Percentiles rank a stretch among this genome's conserved stretches.
Evolutionary conservation across 2,329 filamentous ascomycete genomes (phyloP).

Genomic region (Paracoccidioides brasiliensis): DNA sequence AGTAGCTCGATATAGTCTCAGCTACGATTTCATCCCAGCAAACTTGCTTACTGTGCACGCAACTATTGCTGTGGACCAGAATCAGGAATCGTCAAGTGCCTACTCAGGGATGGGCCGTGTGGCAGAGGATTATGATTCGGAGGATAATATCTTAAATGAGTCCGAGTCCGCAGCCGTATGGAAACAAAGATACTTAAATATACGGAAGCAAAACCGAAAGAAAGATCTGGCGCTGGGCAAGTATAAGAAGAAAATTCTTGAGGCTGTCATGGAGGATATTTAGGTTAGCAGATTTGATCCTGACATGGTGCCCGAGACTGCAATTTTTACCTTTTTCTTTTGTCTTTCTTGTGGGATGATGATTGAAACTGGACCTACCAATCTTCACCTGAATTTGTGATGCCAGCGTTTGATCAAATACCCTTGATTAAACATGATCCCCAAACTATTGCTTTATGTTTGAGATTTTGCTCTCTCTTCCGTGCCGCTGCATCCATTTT

Average conservation of each 20-base stretch:
- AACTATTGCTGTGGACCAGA: background rate
- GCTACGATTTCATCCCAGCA: constrained; percentile 3
- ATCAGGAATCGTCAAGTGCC: background rate
- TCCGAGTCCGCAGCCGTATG: constrained; percentile 21
- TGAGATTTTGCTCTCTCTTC: background rate
- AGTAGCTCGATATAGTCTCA: background rate
- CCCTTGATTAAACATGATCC: background rate
- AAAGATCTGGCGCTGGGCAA: constrained; percentile 26
- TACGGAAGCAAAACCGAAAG: constrained; percentile 27
- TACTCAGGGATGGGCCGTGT: background rate
- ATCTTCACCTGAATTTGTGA: background rate
- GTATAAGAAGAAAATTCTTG: constrained; percentile 31
- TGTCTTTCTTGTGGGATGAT: background rate
- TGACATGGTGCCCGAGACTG: background rate
- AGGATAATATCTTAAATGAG: constrained; percentile 20
- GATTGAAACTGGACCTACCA: background rate
- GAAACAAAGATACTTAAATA: constrained; percentile 28
- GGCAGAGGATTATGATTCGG: constrained; percentile 15
- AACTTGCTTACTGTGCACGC: constrained; percentile 1
- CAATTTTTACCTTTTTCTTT: background rate
- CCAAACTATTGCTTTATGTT: background rate
- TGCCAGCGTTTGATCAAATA: background rate
- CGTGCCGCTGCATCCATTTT: background rate
- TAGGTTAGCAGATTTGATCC: constrained; percentile 7
- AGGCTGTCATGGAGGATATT: constrained; percentile 32